phyloP scores from a whole-genome alignment of 441 rosid genomes.

The Pelargonium australe region DNA sequence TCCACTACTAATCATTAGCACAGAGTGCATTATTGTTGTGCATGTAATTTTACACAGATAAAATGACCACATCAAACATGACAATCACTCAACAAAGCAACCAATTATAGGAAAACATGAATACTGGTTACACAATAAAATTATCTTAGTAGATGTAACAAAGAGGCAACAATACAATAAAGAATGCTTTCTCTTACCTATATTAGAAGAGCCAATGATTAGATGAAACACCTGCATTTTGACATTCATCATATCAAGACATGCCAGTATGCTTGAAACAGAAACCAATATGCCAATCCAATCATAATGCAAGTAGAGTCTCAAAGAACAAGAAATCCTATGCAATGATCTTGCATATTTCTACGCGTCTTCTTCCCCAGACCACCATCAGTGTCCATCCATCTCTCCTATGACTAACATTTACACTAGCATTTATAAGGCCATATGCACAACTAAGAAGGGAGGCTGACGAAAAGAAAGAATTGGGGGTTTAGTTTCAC shows the following conservation, averaged over 20 bases:
- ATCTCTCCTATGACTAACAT: neutral
- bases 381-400: neutral
- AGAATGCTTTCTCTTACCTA: conserved; percentile 33
- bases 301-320: conserved; percentile 2
- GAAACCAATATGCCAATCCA: conserved; percentile 3
- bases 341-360: neutral
- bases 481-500: neutral
- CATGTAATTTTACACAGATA: no score
- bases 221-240: conserved; percentile 58
- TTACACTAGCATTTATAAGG: neutral
- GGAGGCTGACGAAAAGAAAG: neutral
- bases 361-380: neutral
- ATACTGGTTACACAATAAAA: neutral
- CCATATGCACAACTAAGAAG: neutral
- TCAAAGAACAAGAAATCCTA: neutral
- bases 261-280: conserved; percentile 5
- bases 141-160: neutral
- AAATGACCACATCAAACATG: neutral
- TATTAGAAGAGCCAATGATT: conserved; percentile 51
- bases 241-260: conserved; percentile 21
- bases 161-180: conserved; percentile 8
- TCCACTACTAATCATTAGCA: neutral
- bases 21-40: no score
- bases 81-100: neutral
- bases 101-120: neutral